phyloP scores from a whole-genome alignment of 805 yeast genomes.

The Candida endomychidarum region DNA sequence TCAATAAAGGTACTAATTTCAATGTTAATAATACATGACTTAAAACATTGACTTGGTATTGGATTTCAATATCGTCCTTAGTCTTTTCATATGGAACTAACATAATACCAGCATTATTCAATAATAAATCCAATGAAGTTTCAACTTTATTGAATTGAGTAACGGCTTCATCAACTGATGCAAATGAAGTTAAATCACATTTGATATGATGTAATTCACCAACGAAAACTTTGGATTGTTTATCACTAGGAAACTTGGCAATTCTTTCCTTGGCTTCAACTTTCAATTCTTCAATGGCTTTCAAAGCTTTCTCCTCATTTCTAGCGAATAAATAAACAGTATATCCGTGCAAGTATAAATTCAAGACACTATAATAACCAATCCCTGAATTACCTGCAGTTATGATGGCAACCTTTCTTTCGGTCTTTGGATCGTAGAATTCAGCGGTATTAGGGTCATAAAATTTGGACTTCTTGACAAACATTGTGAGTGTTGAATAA shows the following conservation, averaged over 20 bases:
- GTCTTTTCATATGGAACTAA: slow-evolving; percentile 36
- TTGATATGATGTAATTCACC: slow-evolving; percentile 57
- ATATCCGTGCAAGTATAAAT: slow-evolving; percentile 41
- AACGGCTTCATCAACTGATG: slow-evolving; percentile 28
- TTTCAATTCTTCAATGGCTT: slow-evolving; percentile 34
- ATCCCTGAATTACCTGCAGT: slow-evolving; percentile 45
- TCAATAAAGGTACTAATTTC: slow-evolving; percentile 27
- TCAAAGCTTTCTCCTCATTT: slow-evolving; percentile 28
- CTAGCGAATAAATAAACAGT: slow-evolving; percentile 38
- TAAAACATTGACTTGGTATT: slow-evolving; percentile 40
- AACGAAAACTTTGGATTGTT: slow-evolving; percentile 23
- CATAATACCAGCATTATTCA: slow-evolving; percentile 45
- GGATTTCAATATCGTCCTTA: slow-evolving; percentile 38
- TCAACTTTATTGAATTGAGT: slow-evolving; percentile 25
- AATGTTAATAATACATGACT: slow-evolving; percentile 36
- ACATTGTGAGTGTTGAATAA: neutral
- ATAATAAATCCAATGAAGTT: slow-evolving; percentile 29
- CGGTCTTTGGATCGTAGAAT: slow-evolving; percentile 27
- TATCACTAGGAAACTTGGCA: slow-evolving; percentile 7
- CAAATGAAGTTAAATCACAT: slow-evolving; percentile 50
- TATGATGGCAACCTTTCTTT: slow-evolving; percentile 31
- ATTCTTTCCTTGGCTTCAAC: slow-evolving; percentile 30
- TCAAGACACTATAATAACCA: slow-evolving; percentile 41
- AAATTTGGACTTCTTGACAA: slow-evolving; percentile 1
- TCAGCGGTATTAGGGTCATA: slow-evolving; percentile 11